Evolutionary conservation across 108 stramenopile genomes (phyloP).

Genomic region (Cyclotella baltica): DNA sequence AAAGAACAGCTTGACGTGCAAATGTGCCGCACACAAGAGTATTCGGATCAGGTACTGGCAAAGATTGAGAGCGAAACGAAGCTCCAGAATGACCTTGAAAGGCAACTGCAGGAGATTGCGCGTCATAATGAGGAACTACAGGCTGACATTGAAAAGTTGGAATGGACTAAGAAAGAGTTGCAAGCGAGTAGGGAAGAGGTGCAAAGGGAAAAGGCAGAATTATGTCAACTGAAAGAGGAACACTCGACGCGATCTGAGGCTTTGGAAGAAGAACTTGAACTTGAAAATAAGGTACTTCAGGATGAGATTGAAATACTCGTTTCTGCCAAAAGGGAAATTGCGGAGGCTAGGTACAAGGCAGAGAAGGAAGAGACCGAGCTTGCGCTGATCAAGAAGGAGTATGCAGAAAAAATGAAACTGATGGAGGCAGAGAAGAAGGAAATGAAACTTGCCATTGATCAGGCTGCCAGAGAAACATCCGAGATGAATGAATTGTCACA

Average conservation of each 20-base stretch:
- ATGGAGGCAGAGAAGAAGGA: conserved; percentile 13
- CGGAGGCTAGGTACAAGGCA: neutral
- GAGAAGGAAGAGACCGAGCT: conserved; percentile 7
- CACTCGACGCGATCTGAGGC: neutral
- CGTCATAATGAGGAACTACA: neutral
- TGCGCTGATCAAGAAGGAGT: neutral
- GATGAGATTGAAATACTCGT: neutral
- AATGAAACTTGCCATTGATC: neutral
- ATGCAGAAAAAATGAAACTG: neutral
- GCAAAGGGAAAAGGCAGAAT: neutral
- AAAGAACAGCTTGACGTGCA: conserved; percentile 11
- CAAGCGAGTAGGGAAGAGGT: neutral
- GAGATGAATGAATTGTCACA: conserved; percentile 1
- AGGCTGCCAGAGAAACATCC: neutral
- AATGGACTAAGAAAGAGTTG: neutral
- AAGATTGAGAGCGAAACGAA: conserved; percentile 1
- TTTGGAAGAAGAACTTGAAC: neutral
- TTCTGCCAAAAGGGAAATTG: neutral
- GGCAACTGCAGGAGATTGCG: neutral
- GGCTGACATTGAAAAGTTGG: neutral
- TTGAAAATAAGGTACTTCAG: conserved; percentile 9
- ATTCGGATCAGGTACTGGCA: neutral
- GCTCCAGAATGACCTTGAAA: conserved; percentile 4
- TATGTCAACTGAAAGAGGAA: neutral
- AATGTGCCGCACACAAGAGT: conserved; percentile 1